Percentiles rank a stretch among this genome's conserved stretches.
Conservation (phyloP, 306 rosid species). For the Quercus gilva region DNA sequence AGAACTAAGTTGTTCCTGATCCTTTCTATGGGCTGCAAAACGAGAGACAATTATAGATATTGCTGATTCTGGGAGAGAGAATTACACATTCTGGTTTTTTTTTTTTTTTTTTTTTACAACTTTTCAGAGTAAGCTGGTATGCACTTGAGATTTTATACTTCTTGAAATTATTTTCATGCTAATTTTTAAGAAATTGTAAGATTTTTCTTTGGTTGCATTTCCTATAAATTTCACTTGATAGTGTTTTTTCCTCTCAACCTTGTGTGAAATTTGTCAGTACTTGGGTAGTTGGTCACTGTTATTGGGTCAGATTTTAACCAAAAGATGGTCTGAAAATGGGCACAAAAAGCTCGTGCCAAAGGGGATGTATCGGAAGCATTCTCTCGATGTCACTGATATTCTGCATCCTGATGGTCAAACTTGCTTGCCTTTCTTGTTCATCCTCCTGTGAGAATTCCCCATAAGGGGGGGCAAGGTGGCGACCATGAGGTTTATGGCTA, state of each 20-base stretch:
- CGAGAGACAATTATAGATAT: constrained; percentile 62
- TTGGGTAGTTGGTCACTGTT: background rate
- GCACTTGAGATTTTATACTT: background rate
- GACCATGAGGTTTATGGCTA: constrained; percentile 72
- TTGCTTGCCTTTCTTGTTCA: constrained; percentile 90
- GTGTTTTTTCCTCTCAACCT: background rate
- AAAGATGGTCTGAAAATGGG: background rate
- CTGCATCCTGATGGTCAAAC: constrained; percentile 65
- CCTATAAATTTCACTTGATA: background rate
- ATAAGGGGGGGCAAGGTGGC: constrained; percentile 71
- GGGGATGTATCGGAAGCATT: too few species aligned
- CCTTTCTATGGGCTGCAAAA: constrained; percentile 82
- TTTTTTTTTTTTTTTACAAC: constrained; percentile 43
- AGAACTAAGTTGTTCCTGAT: constrained; percentile 74
- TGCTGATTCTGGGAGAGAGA: constrained; percentile 67
- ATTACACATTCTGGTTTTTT: too few species aligned
- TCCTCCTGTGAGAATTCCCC: constrained; percentile 68
- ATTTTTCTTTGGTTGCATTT: background rate
- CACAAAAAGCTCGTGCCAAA: too few species aligned
- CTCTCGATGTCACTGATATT: too few species aligned
- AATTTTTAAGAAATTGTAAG: background rate
- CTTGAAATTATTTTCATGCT: background rate
- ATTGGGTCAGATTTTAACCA: background rate
- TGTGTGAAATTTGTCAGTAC: background rate
- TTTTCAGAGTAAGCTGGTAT: constrained; percentile 69